Conservation (phyloP, 179 eudicot species). For the Drosera spatulata region DNA sequence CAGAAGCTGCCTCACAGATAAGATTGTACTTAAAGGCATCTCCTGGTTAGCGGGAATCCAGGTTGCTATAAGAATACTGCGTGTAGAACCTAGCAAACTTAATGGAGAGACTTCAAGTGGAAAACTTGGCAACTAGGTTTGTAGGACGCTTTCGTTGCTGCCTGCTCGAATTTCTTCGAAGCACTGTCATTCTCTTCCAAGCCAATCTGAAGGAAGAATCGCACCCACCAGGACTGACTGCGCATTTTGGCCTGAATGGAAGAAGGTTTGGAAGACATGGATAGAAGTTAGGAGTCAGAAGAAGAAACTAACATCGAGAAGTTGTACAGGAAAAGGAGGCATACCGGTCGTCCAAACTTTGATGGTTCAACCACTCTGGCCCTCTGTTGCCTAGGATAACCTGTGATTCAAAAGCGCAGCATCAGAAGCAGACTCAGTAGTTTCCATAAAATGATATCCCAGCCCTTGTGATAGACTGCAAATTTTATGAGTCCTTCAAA, state of each 20-base stretch:
- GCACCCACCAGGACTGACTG: constrained; percentile 86
- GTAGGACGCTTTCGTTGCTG: constrained; percentile 51
- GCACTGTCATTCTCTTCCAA: constrained; percentile 80
- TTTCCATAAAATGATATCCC: not conserved
- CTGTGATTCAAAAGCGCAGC: constrained; percentile 13
- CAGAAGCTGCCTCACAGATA: too few species aligned
- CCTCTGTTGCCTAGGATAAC: constrained; percentile 63
- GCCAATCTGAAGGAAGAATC: constrained; percentile 59
- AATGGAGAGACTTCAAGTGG: constrained; percentile 61
- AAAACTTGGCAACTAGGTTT: constrained; percentile 74
- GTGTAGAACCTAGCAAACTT: constrained; percentile 4
- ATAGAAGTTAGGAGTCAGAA: too few species aligned
- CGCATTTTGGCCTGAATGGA: constrained; percentile 72
- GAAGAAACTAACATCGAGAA: too few species aligned
- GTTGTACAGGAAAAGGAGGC: not conserved
- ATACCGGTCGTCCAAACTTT: constrained; percentile 94
- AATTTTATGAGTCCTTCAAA: too few species aligned
- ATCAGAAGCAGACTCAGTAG: not conserved
- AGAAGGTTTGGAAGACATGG: not conserved
- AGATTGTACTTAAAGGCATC: too few species aligned
- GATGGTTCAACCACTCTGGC: constrained; percentile 16
- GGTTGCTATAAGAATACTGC: too few species aligned
- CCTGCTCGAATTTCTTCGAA: constrained; percentile 80
- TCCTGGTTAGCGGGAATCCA: too few species aligned
- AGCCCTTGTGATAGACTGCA: not conserved